These are phyloP conservation scores for Sarocladium oryzae DNA, from an alignment of 2,329 filamentous ascomycete species.

Conservation along the genomic window DNA sequence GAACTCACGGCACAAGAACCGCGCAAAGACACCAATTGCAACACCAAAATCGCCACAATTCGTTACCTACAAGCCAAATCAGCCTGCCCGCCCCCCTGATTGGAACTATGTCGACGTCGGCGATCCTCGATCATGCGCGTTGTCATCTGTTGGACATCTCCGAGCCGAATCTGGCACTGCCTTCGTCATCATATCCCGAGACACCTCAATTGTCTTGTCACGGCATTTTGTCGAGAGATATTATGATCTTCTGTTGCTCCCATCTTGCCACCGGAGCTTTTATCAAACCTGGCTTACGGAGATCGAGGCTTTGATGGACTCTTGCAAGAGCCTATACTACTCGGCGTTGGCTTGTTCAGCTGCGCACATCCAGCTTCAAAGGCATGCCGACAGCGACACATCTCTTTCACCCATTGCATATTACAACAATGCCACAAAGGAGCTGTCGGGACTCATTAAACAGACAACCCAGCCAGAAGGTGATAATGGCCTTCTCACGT, in stretches of 20 bases:
- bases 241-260: slow-evolving; percentile 19
- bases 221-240: slow-evolving; percentile 18
- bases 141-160: neutral
- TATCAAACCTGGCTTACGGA: slow-evolving; percentile 22
- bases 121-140: neutral
- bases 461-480: slow-evolving; percentile 13
- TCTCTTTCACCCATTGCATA: slow-evolving; percentile 10
- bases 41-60: too few relatives aligned
- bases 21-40: neutral
- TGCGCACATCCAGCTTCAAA: slow-evolving; percentile 17
- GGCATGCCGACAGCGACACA: neutral
- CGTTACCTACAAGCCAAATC: too few relatives aligned
- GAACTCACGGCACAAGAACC: neutral
- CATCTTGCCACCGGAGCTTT: slow-evolving; percentile 22
- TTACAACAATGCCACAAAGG: slow-evolving; percentile 15
- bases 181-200: slow-evolving; percentile 11
- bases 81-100: too few relatives aligned
- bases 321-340: slow-evolving; percentile 21
- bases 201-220: slow-evolving; percentile 14
- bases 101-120: too few relatives aligned
- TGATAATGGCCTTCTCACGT: slow-evolving; percentile 19
- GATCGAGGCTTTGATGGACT: slow-evolving; percentile 21
- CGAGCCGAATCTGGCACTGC: neutral
- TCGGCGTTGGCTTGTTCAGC: slow-evolving; percentile 22
- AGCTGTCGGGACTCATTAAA: slow-evolving; percentile 13